A percentile compares a stretch with the other conserved stretches of the same genome.
These are phyloP conservation scores for Agrocybe chaxingu DNA, from an alignment of 768 basidiomycete genomes.

Conservation along the genomic window DNA sequence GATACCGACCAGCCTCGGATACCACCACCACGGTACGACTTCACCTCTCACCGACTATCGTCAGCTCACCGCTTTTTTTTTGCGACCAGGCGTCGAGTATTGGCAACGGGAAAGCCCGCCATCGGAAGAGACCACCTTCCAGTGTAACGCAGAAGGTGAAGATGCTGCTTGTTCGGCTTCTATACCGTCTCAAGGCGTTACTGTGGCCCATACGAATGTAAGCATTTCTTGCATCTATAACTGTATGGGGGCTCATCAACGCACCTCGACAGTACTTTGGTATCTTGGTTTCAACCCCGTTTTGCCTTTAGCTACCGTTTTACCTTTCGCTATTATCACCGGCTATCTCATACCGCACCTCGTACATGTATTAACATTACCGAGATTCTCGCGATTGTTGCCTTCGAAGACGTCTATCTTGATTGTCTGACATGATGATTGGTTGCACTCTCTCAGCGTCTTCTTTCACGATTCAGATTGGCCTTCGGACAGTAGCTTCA, in stretches of 20 bases:
- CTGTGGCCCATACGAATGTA: slow-evolving; percentile 44
- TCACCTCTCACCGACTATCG: background rate
- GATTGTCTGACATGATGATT: too few species aligned
- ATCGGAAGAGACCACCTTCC: slow-evolving; percentile 34
- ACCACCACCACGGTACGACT: slow-evolving; percentile 47
- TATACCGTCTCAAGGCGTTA: slow-evolving; percentile 43
- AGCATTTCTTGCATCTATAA: slow-evolving; percentile 7
- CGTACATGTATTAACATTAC: too few species aligned
- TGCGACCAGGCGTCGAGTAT: slow-evolving; percentile 41
- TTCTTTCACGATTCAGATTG: too few species aligned
- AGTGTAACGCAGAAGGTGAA: slow-evolving; percentile 44
- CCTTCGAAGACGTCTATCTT: too few species aligned
- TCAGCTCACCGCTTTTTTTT: background rate
- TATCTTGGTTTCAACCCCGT: slow-evolving; percentile 34
- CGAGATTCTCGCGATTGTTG: too few species aligned
- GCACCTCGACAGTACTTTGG: slow-evolving; percentile 32
- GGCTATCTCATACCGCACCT: too few species aligned
- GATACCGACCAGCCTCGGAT: slow-evolving; percentile 44
- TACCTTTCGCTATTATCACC: slow-evolving; percentile 16
- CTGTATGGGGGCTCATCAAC: background rate
- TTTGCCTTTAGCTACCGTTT: slow-evolving; percentile 31
- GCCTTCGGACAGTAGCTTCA: too few species aligned
- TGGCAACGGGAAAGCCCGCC: slow-evolving; percentile 45
- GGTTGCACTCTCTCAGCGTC: too few species aligned
- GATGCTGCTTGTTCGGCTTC: slow-evolving; percentile 47